phyloP scores from a whole-genome alignment of 495 filamentous ascomycete genomes.

The Penicillium salamii region DNA sequence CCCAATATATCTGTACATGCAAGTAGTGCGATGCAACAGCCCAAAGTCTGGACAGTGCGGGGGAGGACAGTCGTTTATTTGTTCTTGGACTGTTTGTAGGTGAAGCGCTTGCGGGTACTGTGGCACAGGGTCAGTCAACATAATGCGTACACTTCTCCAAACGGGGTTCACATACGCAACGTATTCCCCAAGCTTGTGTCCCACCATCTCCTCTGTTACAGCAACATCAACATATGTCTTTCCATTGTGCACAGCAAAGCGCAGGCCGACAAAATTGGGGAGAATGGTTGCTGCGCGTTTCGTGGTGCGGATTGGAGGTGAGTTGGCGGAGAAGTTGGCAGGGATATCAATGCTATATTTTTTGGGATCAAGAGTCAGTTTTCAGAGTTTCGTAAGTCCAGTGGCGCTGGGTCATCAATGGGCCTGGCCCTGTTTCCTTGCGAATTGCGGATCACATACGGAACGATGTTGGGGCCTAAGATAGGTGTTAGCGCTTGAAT shows the following conservation, averaged over 20 bases:
- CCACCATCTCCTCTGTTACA: constrained; percentile 98
- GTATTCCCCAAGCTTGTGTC: constrained; percentile 96
- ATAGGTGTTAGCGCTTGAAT: constrained; percentile 15
- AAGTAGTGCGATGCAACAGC: constrained; percentile 5
- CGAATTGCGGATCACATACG: constrained; percentile 36
- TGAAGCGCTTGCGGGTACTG: constrained; percentile 87
- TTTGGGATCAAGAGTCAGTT: too few species aligned
- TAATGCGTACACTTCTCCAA: background rate
- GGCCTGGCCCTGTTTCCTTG: background rate
- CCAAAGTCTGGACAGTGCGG: background rate
- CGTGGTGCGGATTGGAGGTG: constrained; percentile 79
- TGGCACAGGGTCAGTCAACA: background rate
- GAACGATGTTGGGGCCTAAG: constrained; percentile 56
- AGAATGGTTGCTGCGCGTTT: constrained; percentile 91
- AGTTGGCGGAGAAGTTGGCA: constrained; percentile 54
- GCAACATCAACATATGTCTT: constrained; percentile 86
- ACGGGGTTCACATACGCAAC: constrained; percentile 63
- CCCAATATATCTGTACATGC: constrained; percentile 31
- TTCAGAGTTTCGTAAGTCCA: too few species aligned
- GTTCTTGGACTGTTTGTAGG: constrained; percentile 75
- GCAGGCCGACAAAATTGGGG: constrained; percentile 90
- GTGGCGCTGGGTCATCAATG: background rate
- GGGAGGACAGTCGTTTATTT: constrained; percentile 43
- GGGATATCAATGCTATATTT: constrained; percentile 41
- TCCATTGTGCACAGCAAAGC: constrained; percentile 93